These are phyloP conservation scores for Erysimum pusillum DNA, from an alignment of 441 rosid species.

Conservation along the genomic window DNA sequence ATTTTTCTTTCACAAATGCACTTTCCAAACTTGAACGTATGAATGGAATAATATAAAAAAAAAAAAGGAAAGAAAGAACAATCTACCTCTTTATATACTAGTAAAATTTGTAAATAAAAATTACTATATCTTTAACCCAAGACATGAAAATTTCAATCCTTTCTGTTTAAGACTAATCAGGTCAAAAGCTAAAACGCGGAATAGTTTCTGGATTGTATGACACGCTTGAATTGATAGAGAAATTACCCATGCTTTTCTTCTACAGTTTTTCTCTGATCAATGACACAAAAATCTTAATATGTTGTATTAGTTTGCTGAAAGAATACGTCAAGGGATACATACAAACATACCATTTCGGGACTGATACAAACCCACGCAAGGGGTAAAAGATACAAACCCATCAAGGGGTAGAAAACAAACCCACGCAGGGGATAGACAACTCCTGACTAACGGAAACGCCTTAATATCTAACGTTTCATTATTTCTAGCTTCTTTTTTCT, in stretches of 20 bases:
- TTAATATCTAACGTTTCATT: neutral
- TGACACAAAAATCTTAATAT: neutral
- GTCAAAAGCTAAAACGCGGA: neutral
- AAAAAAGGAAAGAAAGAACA: neutral
- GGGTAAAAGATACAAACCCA: no score
- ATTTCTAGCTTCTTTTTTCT: neutral
- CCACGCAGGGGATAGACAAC: no score
- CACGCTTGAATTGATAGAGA: no score
- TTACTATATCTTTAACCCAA: neutral
- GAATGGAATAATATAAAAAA: neutral
- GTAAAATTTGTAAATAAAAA: neutral
- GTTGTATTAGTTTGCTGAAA: no score
- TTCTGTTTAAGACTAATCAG: neutral
- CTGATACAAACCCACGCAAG: no score
- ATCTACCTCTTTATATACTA: constrained; percentile 5
- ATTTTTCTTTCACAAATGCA: neutral
- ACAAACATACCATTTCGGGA: no score
- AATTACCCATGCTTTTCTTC: neutral
- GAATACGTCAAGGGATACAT: no score
- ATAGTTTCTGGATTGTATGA: neutral
- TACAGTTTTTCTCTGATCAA: neutral
- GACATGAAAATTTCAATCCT: neutral
- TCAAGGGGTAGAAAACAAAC: no score
- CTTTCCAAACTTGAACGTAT: neutral
- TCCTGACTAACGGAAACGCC: no score